Conservation (phyloP, 169 alveolate species). For the Cryptosporidium parvum region DNA sequence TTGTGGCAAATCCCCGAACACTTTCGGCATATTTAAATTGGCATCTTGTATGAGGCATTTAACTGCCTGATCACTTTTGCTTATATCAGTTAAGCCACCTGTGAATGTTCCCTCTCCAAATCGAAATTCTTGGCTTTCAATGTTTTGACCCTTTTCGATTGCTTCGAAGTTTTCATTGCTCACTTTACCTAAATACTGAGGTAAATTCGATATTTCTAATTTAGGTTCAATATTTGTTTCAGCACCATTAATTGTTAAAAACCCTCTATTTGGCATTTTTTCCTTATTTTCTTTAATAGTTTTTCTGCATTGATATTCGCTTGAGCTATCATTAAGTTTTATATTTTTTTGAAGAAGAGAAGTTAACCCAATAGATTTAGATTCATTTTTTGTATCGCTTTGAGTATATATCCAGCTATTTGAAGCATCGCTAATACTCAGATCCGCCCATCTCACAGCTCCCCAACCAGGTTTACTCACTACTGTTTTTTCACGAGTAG, state of each 20-base stretch:
- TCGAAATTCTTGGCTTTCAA: constrained; percentile 31
- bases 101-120: constrained; percentile 30
- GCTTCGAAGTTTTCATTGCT: constrained; percentile 9
- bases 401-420: constrained; percentile 65
- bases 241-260: constrained; percentile 13
- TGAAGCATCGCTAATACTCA: constrained; percentile 67
- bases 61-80: not conserved
- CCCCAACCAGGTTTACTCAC: constrained; percentile 58
- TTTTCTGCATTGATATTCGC: constrained; percentile 5
- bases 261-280: constrained; percentile 18
- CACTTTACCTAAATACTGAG: not conserved
- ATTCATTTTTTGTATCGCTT: constrained; percentile 60
- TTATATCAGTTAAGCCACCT: constrained; percentile 1
- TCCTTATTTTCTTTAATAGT: not conserved
- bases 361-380: constrained; percentile 69
- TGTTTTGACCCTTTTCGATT: not conserved
- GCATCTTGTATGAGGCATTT: constrained; percentile 44
- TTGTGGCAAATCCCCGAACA: constrained; percentile 1
- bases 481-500: constrained; percentile 32
- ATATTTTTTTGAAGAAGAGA: constrained; percentile 39
- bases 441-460: constrained; percentile 75
- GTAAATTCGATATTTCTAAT: not conserved
- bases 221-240: not conserved
- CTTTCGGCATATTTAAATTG: constrained; percentile 28
- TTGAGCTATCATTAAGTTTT: constrained; percentile 14